Conservation (phyloP, 2,329 filamentous ascomycete species). For the Epichloe hybrida region DNA sequence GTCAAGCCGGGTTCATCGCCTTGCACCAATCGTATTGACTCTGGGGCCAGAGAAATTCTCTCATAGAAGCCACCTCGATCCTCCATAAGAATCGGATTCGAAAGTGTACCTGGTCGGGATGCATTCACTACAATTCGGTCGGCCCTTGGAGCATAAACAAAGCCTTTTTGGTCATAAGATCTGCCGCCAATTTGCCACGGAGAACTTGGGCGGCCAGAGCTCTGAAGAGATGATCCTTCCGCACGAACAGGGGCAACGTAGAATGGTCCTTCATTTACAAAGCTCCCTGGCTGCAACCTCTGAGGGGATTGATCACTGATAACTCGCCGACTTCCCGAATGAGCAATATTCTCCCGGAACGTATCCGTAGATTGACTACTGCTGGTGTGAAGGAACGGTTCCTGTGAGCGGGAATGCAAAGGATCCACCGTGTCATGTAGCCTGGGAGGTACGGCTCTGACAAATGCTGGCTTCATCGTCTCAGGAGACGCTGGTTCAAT, state of each 20-base stretch:
- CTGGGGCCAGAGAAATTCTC: conserved; percentile 12
- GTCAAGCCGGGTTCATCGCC: background rate
- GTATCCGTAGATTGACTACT: conserved; percentile 2
- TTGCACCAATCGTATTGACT: background rate
- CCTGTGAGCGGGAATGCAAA: conserved; percentile 6
- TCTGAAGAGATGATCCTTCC: background rate
- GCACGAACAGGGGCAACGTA: background rate
- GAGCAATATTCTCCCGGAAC: background rate
- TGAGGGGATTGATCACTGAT: conserved; percentile 6
- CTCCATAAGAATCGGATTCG: conserved; percentile 26
- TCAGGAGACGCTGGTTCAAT: conserved; percentile 30
- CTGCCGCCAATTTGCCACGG: conserved; percentile 5
- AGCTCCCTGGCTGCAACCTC: background rate
- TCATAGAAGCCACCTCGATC: conserved; percentile 25
- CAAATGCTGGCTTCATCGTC: conserved; percentile 20
- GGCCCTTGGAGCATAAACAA: conserved; percentile 9
- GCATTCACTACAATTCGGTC: conserved; percentile 19
- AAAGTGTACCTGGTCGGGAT: conserved; percentile 17
- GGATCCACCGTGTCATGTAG: conserved; percentile 11
- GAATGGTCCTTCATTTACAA: conserved; percentile 1
- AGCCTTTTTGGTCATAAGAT: conserved; percentile 9
- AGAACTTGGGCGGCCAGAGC: background rate
- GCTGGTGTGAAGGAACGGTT: conserved; percentile 8
- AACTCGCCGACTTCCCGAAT: conserved; percentile 6
- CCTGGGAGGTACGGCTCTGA: conserved; percentile 19